Conservation (phyloP, 768 basidiomycete genomes). For the Pisolithus sp. region DNA sequence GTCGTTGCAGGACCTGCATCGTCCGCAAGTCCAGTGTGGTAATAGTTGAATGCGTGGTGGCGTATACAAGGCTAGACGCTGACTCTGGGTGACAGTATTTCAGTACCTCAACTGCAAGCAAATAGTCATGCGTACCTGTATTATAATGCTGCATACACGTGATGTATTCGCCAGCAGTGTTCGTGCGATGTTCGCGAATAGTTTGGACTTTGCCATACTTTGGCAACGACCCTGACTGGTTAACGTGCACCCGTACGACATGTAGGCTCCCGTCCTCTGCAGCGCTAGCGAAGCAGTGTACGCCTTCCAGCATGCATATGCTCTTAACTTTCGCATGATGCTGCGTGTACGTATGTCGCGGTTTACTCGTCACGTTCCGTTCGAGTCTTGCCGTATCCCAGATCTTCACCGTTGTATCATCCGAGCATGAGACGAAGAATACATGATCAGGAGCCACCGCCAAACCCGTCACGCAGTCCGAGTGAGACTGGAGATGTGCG, state of each 20-base stretch:
- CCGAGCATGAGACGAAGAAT: conserved; percentile 91
- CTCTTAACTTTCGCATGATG: conserved; percentile 62
- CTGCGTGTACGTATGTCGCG: conserved; percentile 62
- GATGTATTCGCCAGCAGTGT: conserved; percentile 70
- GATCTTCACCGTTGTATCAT: conserved; percentile 89
- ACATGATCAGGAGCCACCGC: conserved; percentile 89
- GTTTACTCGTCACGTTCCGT: conserved; percentile 87
- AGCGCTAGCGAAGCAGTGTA: conserved; percentile 85
- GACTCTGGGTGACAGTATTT: conserved; percentile 39
- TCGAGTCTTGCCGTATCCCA: conserved; percentile 94
- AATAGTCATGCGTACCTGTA: conserved; percentile 43
- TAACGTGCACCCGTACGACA: conserved; percentile 76
- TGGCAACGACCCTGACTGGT: conserved; percentile 59
- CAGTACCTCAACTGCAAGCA: not conserved
- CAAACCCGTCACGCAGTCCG: conserved; percentile 70
- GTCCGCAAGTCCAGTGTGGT: conserved; percentile 77
- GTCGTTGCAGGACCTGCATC: conserved; percentile 66
- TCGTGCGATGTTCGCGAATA: conserved; percentile 74
- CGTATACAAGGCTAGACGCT: conserved; percentile 78
- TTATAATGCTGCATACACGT: conserved; percentile 80
- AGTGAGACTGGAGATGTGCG: conserved; percentile 79
- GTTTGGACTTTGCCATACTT: conserved; percentile 78
- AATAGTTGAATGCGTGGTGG: conserved; percentile 76
- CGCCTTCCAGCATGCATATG: conserved; percentile 78
- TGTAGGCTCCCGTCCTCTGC: conserved; percentile 81